A percentile compares a stretch with the other conserved stretches of the same genome.
These are phyloP conservation scores for Bjerkandera adusta DNA, from an alignment of 1,284 basidiomycete genomes.

Conservation along the genomic window DNA sequence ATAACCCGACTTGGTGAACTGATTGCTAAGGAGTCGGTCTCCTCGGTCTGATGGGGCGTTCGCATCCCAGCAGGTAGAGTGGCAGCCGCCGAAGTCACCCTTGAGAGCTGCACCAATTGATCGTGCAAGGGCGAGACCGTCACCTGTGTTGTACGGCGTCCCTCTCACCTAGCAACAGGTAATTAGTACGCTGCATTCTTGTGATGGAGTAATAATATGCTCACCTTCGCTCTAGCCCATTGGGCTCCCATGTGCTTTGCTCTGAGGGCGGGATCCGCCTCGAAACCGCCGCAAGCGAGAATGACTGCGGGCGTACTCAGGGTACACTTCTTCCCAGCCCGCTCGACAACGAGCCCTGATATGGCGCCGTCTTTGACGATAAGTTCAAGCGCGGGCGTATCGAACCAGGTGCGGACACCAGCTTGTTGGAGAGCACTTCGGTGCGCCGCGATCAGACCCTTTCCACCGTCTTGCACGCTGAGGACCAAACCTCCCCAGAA, in stretches of 20 bases:
- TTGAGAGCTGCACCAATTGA: slow-evolving; percentile 50
- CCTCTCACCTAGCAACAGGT: slow-evolving; percentile 50
- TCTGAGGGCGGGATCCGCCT: slow-evolving; percentile 52
- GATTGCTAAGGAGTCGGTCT: slow-evolving; percentile 57
- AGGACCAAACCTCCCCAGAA: slow-evolving; percentile 71
- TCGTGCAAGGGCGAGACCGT: slow-evolving; percentile 52
- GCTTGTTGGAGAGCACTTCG: slow-evolving; percentile 44
- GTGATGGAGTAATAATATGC: slow-evolving; percentile 10
- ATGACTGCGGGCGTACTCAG: slow-evolving; percentile 46
- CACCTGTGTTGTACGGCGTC: slow-evolving; percentile 67
- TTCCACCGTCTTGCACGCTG: slow-evolving; percentile 59
- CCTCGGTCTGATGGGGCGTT: slow-evolving; percentile 50
- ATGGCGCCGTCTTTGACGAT: slow-evolving; percentile 37
- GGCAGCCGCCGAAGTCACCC: slow-evolving; percentile 64
- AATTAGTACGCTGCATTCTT: neutral
- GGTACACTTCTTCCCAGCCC: slow-evolving; percentile 32
- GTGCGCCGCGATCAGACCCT: slow-evolving; percentile 62
- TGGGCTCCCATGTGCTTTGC: slow-evolving; percentile 48
- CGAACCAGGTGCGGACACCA: slow-evolving; percentile 55
- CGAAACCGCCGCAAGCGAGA: slow-evolving; percentile 65
- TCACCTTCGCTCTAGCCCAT: slow-evolving; percentile 57
- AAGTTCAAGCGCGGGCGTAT: slow-evolving; percentile 46
- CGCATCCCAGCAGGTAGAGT: slow-evolving; percentile 73
- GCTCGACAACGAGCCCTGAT: slow-evolving; percentile 43
- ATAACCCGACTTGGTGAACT: slow-evolving; percentile 71